A percentile compares a stretch with the other conserved stretches of the same genome.
These are phyloP conservation scores for Lactarius deliciosus DNA, from an alignment of 768 basidiomycete species.

Conservation along the genomic window DNA sequence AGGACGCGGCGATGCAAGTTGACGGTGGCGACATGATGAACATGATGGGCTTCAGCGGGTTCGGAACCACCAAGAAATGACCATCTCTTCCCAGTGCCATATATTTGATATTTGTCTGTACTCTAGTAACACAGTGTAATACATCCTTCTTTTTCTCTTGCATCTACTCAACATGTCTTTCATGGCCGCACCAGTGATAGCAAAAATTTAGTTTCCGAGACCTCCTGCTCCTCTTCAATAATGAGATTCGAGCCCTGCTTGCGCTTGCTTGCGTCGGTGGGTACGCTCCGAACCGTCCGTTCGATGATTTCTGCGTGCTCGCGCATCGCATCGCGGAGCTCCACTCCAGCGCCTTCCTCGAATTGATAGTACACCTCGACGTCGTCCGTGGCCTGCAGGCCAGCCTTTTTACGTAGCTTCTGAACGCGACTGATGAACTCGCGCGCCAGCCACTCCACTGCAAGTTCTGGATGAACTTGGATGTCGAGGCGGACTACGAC, in stretches of 20 bases:
- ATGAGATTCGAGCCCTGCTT: conserved; percentile 51
- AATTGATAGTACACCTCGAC: conserved; percentile 85
- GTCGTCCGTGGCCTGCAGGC: conserved; percentile 92
- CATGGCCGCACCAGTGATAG: conserved; percentile 63
- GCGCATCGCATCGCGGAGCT: conserved; percentile 61
- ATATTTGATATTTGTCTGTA: conserved; percentile 32
- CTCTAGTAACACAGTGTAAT: conserved; percentile 37
- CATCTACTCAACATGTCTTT: conserved; percentile 20
- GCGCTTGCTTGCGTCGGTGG: conserved; percentile 56
- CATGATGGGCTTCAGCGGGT: conserved; percentile 92
- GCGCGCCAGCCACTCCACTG: conserved; percentile 84
- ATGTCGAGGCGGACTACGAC: conserved; percentile 93
- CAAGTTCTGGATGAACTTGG: conserved; percentile 81
- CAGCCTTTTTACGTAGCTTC: conserved; percentile 93
- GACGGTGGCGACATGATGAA: conserved; percentile 66
- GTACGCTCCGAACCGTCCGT: conserved; percentile 73
- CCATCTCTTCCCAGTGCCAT: background rate
- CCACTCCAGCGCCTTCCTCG: conserved; percentile 63
- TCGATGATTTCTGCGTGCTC: conserved; percentile 68
- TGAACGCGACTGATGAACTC: conserved; percentile 93
- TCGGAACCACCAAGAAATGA: conserved; percentile 84
- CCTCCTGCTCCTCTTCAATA: conserved; percentile 85
- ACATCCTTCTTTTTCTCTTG: conserved; percentile 29
- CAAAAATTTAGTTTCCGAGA: conserved; percentile 74
- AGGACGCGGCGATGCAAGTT: conserved; percentile 45